These are phyloP conservation scores for Rhododendron henanense DNA, from an alignment of 148 eudicot species.

Conservation along the genomic window DNA sequence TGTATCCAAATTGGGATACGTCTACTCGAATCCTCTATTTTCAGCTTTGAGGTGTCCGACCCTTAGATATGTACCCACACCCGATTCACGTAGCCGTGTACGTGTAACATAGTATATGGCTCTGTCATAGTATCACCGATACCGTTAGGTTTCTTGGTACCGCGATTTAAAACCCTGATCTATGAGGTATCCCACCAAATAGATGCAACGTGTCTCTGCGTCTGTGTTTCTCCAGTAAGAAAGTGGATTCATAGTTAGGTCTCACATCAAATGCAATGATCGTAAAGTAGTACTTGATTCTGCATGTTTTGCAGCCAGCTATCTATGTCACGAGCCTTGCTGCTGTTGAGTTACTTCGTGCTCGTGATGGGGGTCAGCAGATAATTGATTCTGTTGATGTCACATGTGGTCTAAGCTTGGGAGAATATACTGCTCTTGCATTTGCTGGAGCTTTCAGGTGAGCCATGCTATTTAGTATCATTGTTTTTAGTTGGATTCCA, in stretches of 20 bases:
- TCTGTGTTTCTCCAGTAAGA: neutral
- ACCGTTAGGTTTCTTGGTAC: too few species aligned
- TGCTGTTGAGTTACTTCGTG: conserved; percentile 87
- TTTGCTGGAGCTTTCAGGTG: conserved; percentile 97
- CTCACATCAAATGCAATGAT: neutral
- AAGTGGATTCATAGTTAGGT: neutral
- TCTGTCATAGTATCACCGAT: neutral
- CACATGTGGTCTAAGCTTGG: conserved; percentile 94
- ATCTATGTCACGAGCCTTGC: conserved; percentile 90
- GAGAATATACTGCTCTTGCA: conserved; percentile 96
- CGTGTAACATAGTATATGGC: neutral
- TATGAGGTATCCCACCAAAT: neutral
- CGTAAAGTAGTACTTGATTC: neutral
- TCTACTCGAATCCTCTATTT: too few species aligned
- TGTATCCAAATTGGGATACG: neutral
- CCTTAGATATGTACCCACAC: neutral
- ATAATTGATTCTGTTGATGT: conserved; percentile 91
- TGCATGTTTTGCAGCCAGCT: conserved; percentile 62
- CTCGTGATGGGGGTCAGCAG: conserved; percentile 91
- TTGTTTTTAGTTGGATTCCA: conserved; percentile 2
- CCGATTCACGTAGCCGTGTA: neutral
- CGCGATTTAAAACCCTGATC: too few species aligned
- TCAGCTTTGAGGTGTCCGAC: neutral
- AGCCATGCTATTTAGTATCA: conserved; percentile 9
- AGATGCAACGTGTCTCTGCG: neutral